phyloP scores from a whole-genome alignment of 176 grass and related monocot species.

The Rhipidocladum racemiflorum region DNA sequence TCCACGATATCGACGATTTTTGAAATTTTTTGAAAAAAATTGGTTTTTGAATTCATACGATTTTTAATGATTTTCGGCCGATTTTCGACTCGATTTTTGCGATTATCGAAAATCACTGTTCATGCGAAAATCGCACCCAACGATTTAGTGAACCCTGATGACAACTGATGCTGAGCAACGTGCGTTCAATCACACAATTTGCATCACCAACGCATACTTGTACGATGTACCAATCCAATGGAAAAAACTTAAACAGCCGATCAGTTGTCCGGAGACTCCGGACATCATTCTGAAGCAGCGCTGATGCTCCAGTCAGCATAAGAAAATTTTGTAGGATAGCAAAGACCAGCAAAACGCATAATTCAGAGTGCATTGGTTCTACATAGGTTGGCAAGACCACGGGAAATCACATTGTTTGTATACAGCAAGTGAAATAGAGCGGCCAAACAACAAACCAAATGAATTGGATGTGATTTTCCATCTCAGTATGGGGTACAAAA shows the following conservation, averaged over 20 bases:
- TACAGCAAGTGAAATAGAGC: background rate
- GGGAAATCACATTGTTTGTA: background rate
- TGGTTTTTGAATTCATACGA: no score
- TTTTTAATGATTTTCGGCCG: no score
- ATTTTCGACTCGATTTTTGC: no score
- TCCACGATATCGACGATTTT: no score
- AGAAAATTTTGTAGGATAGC: background rate
- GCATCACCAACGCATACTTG: background rate
- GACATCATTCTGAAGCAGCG: background rate
- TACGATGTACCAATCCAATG: background rate
- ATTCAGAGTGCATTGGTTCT: background rate
- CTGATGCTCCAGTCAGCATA: background rate
- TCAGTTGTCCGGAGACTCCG: background rate
- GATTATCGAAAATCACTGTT: no score
- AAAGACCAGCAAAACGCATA: background rate
- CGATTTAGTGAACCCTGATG: no score
- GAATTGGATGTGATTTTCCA: slow-evolving; percentile 12
- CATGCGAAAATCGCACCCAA: no score
- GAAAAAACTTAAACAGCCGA: background rate
- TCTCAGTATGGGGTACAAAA: slow-evolving; percentile 21
- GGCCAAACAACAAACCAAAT: slow-evolving; percentile 22
- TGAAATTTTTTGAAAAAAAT: no score
- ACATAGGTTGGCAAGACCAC: background rate
- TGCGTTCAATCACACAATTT: background rate
- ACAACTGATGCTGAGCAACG: no score